Percentiles rank a stretch among this genome's conserved stretches.
Evolutionary conservation across 495 filamentous ascomycete species (phyloP).

Genomic region (Penicillium herquei): DNA sequence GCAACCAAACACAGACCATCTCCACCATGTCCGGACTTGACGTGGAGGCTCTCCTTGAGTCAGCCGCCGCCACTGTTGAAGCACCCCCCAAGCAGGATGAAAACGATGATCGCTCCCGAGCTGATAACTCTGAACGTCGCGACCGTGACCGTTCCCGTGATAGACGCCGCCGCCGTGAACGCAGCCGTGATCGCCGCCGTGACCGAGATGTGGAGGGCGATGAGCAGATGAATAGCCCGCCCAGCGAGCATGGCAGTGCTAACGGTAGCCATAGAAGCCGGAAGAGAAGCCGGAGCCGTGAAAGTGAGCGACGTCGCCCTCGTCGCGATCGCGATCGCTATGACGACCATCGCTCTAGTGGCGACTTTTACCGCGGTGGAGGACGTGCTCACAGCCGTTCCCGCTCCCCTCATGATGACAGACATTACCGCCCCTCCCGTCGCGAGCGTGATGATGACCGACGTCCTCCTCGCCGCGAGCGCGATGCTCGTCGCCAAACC

Average conservation of each 20-base stretch:
- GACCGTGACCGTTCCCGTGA: slow-evolving; percentile 59
- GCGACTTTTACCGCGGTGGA: slow-evolving; percentile 73
- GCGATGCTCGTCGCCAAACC: slow-evolving; percentile 55
- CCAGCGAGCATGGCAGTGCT: slow-evolving; percentile 79
- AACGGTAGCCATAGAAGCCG: slow-evolving; percentile 81
- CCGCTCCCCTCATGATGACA: slow-evolving; percentile 68
- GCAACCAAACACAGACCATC: slow-evolving; percentile 11
- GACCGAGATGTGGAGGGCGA: slow-evolving; percentile 64
- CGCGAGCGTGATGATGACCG: slow-evolving; percentile 23
- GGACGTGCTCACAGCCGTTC: slow-evolving; percentile 70
- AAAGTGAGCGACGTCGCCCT: slow-evolving; percentile 73
- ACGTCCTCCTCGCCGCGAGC: slow-evolving; percentile 45
- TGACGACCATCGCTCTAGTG: slow-evolving; percentile 60
- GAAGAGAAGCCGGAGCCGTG: slow-evolving; percentile 78
- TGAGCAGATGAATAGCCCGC: slow-evolving; percentile 65
- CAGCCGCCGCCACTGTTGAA: slow-evolving; percentile 67
- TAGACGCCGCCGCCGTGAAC: slow-evolving; percentile 55
- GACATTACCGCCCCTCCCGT: slow-evolving; percentile 70
- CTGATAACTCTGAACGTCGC: slow-evolving; percentile 53
- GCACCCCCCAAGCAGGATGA: slow-evolving; percentile 54
- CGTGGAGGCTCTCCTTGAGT: slow-evolving; percentile 91
- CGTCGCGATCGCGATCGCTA: slow-evolving; percentile 80
- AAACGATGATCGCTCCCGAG: slow-evolving; percentile 56
- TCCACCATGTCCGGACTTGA: slow-evolving; percentile 83
- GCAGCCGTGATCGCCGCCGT: slow-evolving; percentile 65